Conservation (phyloP, 2,329 filamentous ascomycete species). For the Colletotrichum gloeosporioides region DNA sequence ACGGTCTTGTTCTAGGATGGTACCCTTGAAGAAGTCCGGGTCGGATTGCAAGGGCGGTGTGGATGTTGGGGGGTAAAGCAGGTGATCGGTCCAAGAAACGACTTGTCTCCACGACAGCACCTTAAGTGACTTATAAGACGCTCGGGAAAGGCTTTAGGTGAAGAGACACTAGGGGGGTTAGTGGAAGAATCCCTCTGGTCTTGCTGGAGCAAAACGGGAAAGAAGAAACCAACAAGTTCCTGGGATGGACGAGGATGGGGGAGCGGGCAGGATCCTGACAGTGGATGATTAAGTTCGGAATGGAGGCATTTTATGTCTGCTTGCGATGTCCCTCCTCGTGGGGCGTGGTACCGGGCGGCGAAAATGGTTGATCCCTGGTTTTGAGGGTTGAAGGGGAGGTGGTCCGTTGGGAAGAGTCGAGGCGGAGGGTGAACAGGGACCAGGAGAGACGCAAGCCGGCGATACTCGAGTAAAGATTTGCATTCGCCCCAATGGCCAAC, state of each 20-base stretch:
- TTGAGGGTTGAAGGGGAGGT: conserved; percentile 11
- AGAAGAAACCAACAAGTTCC: conserved; percentile 23
- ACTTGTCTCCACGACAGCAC: conserved; percentile 24
- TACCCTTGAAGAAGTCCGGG: conserved; percentile 18
- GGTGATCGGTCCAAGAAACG: conserved; percentile 25
- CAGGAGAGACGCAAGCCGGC: conserved; percentile 18
- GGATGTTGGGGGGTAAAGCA: conserved; percentile 15
- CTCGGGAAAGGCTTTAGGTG: conserved; percentile 8
- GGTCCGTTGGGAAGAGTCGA: conserved; percentile 18
- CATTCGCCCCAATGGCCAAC: conserved; percentile 23
- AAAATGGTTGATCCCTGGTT: conserved; percentile 23
- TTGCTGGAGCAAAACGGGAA: conserved; percentile 24
- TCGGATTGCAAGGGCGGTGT: conserved; percentile 24
- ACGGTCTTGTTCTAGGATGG: conserved; percentile 23
- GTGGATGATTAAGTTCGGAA: conserved; percentile 23
- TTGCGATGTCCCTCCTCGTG: conserved; percentile 19
- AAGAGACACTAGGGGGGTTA: conserved; percentile 21
- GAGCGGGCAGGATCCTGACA: conserved; percentile 17
- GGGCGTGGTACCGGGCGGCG: conserved; percentile 9
- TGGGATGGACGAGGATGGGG: conserved; percentile 21
- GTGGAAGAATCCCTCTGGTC: conserved; percentile 20
- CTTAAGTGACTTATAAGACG: conserved; percentile 20
- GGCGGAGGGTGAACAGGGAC: conserved; percentile 21
- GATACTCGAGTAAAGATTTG: conserved; percentile 21
- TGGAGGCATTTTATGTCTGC: conserved; percentile 27